Percentiles rank a stretch among this genome's conserved stretches.
phyloP scores from a whole-genome alignment of 352 stramenopile genomes.

The Globisporangium solare region DNA sequence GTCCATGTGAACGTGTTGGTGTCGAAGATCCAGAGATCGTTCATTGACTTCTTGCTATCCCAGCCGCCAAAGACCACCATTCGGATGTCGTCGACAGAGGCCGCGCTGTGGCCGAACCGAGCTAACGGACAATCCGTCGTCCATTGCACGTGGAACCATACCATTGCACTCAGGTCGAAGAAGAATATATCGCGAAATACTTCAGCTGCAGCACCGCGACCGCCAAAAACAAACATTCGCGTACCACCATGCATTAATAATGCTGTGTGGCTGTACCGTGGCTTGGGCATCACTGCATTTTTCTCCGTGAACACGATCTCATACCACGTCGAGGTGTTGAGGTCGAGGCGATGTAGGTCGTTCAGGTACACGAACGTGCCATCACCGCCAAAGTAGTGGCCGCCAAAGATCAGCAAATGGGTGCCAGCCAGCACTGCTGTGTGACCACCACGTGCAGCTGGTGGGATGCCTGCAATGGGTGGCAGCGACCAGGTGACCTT shows the following conservation, averaged over 20 bases:
- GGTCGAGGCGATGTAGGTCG: conserved; percentile 85
- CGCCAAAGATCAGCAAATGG: conserved; percentile 86
- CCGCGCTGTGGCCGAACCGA: conserved; percentile 65
- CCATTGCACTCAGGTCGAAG: conserved; percentile 76
- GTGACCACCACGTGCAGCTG: conserved; percentile 62
- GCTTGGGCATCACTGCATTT: conserved; percentile 41
- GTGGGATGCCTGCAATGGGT: conserved; percentile 44
- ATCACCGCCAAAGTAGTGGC: conserved; percentile 84
- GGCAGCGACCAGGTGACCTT: conserved; percentile 61
- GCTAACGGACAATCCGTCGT: conserved; percentile 73
- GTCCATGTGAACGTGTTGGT: conserved; percentile 67
- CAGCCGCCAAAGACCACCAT: conserved; percentile 89
- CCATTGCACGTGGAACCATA: conserved; percentile 85
- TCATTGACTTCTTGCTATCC: conserved; percentile 72
- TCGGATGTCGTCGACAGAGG: conserved; percentile 60
- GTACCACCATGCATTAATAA: conserved; percentile 55
- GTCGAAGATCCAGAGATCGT: conserved; percentile 75
- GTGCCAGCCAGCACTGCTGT: conserved; percentile 68
- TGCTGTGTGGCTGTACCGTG: conserved; percentile 86
- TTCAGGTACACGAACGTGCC: conserved; percentile 88
- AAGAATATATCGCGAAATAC: conserved; percentile 88
- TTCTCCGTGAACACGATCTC: conserved; percentile 52
- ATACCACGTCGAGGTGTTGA: conserved; percentile 70
- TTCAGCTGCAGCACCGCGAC: conserved; percentile 33
- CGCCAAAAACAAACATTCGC: conserved; percentile 81